Base-by-base conservation (phyloP, 2,329 filamentous ascomycete genomes). In the Trichoderma guizhouense region DNA sequence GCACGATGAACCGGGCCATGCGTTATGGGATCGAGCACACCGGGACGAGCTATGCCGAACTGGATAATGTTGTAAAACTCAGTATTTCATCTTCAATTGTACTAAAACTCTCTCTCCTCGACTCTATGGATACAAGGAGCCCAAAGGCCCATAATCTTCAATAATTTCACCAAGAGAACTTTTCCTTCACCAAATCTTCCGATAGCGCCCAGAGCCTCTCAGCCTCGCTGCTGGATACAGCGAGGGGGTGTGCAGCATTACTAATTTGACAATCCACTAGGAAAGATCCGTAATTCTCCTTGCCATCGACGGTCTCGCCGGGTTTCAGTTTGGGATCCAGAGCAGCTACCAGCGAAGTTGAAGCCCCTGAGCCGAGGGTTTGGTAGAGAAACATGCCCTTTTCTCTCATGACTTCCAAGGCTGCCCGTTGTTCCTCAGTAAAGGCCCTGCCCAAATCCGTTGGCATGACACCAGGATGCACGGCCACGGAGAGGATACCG, bases 341-440 rank as follows among this genome's bases (percentile, higher is more conserved):
- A 5, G 43, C 43, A 51, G 9, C 43, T 1, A 51, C 43, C 9
- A 51, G n/a, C n/a, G 43, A 51, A 51, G 43, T 51, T n/a, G 43
- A 51, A 51, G 43, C 43, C 3, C 43, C 43, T 2, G 43, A n/a
- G 43, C 43, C 43, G n/a, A 51, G 43, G 43, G 18, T 51, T 51
- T 51, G 43, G 9, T 51, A 21, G n/a, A 21, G 18, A 12, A 51
- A 51, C 9, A 51, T 51, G n/a, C 43, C 43, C 12, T 51, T 51
- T 0, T 0, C n/a, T 21, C n/a, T 51, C 43, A 51, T 51, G 43
- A 0, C n/a, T 0, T 11, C 43, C 43, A 21, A 0, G n/a, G 43
- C 43, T 21, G 43, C 43, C 43, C 18, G n/a, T 2, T 51, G 43
- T 51, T 51, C 5, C 43, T 51, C n/a, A 21, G 18, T 21, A 51